phyloP scores from a whole-genome alignment of 1,139 yeast species.

The Geotrichum klebahnii region DNA sequence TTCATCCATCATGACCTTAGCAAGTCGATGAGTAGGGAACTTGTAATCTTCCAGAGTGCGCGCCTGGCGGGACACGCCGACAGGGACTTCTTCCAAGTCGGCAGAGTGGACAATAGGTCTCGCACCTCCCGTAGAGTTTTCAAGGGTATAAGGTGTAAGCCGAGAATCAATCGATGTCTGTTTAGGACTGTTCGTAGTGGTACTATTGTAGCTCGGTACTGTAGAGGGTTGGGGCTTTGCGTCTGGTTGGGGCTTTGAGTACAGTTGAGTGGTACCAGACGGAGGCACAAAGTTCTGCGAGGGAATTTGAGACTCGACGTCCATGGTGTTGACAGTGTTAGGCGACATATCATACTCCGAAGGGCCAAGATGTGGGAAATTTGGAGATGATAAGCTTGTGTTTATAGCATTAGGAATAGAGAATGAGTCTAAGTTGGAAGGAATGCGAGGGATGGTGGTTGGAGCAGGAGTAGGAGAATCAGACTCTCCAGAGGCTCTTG shows the following conservation, averaged over 20 bases:
- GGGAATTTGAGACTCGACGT: no score
- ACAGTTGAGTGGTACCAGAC: no score
- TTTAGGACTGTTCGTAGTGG: not conserved
- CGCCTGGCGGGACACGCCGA: conserved; percentile 86
- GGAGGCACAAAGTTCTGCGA: no score
- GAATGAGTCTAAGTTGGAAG: conserved; percentile 12
- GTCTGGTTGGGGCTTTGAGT: no score
- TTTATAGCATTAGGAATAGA: not conserved
- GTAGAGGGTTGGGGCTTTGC: not conserved
- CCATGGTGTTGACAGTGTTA: no score
- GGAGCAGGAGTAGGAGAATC: conserved; percentile 21
- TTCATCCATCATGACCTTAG: conserved; percentile 65
- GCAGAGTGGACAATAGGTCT: conserved; percentile 57
- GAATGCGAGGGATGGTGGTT: conserved; percentile 19
- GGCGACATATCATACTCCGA: no score
- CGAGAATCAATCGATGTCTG: not conserved
- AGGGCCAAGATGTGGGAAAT: no score
- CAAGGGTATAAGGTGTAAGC: conserved; percentile 14
- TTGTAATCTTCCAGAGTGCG: conserved; percentile 58
- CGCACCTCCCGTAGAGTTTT: conserved; percentile 25
- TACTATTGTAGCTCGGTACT: not conserved
- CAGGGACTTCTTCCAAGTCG: conserved; percentile 93
- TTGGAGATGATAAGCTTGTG: no score
- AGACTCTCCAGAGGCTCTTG: no score
- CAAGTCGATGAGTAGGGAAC: conserved; percentile 84